A percentile compares a stretch with the other conserved stretches of the same genome.
Evolutionary conservation across 805 yeast genomes (phyloP).

Genomic region (Candida ipomoeae): DNA sequence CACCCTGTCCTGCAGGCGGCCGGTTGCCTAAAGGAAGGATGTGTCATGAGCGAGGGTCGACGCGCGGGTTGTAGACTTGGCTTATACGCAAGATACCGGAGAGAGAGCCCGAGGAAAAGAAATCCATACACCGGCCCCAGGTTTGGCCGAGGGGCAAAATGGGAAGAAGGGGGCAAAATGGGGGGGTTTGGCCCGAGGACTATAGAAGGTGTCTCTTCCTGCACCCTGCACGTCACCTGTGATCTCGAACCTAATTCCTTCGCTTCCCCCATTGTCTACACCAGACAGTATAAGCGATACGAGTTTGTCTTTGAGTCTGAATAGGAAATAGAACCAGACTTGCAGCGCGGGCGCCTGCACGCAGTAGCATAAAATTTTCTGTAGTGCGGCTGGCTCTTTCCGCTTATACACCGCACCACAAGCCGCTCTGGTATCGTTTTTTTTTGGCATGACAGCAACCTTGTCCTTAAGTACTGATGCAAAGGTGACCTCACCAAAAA

Average conservation of each 20-base stretch:
- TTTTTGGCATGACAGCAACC: conserved; percentile 4
- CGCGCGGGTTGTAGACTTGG: background rate
- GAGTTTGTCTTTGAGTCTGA: background rate
- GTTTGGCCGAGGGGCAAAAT: background rate
- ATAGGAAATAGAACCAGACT: background rate
- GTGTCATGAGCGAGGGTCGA: background rate
- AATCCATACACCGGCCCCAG: background rate
- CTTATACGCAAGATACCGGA: background rate
- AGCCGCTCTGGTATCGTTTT: background rate
- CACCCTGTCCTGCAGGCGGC: background rate
- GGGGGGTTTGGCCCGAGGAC: no score
- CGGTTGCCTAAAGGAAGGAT: background rate
- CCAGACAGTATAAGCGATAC: background rate
- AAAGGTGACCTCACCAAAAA: background rate
- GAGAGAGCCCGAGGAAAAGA: background rate
- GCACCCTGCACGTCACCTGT: background rate
- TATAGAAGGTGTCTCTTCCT: background rate
- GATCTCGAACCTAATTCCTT: no score
- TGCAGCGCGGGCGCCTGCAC: background rate
- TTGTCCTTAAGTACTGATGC: background rate
- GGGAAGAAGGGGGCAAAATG: no score
- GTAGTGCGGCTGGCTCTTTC: conserved; percentile 1
- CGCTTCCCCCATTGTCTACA: no score
- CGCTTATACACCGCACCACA: background rate
- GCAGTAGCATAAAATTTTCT: background rate